phyloP scores from a whole-genome alignment of 225 moss, liverwort and hornwort species.

The Marchantia polymorpha region DNA sequence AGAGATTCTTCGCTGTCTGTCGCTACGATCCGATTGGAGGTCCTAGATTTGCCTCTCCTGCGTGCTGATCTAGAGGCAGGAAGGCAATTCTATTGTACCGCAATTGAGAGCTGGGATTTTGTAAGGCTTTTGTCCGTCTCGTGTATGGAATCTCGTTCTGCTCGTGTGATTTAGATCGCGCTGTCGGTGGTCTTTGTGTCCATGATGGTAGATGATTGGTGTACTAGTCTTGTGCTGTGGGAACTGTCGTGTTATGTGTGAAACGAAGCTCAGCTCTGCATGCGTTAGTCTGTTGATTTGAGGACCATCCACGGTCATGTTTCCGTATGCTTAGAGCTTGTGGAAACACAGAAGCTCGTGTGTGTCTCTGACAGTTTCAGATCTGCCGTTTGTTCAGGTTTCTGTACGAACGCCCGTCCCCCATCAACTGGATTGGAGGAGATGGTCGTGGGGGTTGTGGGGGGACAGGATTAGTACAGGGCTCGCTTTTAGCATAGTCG shows the following conservation, averaged over 20 bases:
- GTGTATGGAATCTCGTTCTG: not conserved
- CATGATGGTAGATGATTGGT: not conserved
- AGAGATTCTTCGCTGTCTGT: constrained; percentile 6
- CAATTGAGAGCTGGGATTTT: not conserved
- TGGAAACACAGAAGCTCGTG: not conserved
- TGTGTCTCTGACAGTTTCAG: not conserved
- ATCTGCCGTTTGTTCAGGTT: constrained; percentile 9
- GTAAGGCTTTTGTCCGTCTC: not conserved
- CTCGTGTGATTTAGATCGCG: not conserved
- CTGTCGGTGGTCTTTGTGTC: not conserved
- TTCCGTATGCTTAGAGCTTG: not conserved
- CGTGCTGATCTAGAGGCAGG: constrained; percentile 3
- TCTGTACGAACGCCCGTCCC: not conserved
- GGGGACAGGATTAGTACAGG: constrained; percentile 9
- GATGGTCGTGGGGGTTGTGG: constrained; percentile 13
- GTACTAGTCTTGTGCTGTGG: not conserved
- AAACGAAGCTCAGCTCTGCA: not conserved
- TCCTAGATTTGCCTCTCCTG: constrained; percentile 10
- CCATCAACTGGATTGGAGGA: constrained; percentile 12
- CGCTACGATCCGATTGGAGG: constrained; percentile 9
- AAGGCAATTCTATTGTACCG: constrained; percentile 6
- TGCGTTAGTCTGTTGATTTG: not conserved
- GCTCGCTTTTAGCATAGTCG: not conserved
- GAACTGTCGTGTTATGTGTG: not conserved
- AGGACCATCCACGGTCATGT: not conserved